Base-by-base conservation (phyloP, 2,329 filamentous ascomycete genomes). In the Cercospora citrullina region DNA sequence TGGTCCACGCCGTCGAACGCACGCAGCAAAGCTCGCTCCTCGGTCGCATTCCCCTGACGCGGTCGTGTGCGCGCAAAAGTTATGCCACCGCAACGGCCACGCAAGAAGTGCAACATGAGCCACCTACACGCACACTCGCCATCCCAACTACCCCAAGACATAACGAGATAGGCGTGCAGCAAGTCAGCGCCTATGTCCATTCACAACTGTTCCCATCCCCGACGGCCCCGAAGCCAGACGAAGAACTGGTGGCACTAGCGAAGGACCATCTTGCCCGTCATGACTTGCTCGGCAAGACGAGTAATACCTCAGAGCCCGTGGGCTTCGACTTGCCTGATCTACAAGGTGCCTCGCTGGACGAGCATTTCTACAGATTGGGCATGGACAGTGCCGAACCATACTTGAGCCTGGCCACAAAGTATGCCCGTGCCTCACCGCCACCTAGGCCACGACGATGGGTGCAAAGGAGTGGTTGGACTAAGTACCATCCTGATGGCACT, bases 91-190 rank as follows among this genome's bases (percentile, higher is more conserved):
- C 66, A 39, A 53, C 65, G 7, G 64, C 64, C 16, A 57, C 64
- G 9, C 61, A 55, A 23, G 63, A 64, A 26, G 16, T 28, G 4
- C 60, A 51, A 7, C n/a, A 60, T 16, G 67, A 68, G n/a, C 31
- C 60, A 12, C 66, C 65, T 33, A 16, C 66, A 30, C 68, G 58
- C 21, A 69, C 71, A 60, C 63, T 79, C n/a, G 71, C 75, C 0
- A 68, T 76, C 21, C 67, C 79, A n/a, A 80, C 83, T 6, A 81
- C 86, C 66, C 84, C 92, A 60, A 89, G 95, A 72, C 92, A 91
- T 83, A 99, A 96, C 81, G 91, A 96, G 73, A 94, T 99, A 74
- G 93, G 92, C 63, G 92, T 99, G 45, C 95, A 99, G 81, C 94
- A 98, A 76, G 84, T 99, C 73, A 97, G 93, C 83, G 85, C 86